These are phyloP conservation scores for Calonectria montana DNA, from an alignment of 2,329 filamentous ascomycete genomes.

Conservation along the genomic window DNA sequence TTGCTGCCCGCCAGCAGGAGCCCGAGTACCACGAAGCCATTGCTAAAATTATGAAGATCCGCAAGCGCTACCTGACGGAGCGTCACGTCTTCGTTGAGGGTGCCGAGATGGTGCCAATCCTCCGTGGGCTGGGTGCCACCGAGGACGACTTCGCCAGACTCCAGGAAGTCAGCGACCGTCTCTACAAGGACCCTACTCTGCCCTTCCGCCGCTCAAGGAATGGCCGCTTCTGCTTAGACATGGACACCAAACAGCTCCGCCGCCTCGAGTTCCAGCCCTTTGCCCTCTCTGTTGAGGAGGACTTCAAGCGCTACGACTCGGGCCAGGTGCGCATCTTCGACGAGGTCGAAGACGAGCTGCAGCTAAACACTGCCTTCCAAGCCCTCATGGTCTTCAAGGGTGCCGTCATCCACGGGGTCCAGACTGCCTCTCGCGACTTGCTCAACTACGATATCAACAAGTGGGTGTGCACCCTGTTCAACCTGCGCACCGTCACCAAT, in stretches of 20 bases:
- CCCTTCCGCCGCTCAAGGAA: conserved; percentile 38
- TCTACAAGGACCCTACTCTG: conserved; percentile 40
- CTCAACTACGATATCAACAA: conserved; percentile 41
- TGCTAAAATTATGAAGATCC: conserved; percentile 35
- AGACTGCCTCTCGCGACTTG: conserved; percentile 27
- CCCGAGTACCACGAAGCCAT: conserved; percentile 37
- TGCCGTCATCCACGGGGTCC: conserved; percentile 38
- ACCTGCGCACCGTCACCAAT: conserved; percentile 40
- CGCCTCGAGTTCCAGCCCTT: conserved; percentile 44
- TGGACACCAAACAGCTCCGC: conserved; percentile 34
- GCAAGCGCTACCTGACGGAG: conserved; percentile 31
- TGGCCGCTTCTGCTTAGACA: conserved; percentile 41
- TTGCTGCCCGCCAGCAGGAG: conserved; percentile 12
- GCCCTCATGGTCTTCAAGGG: conserved; percentile 46
- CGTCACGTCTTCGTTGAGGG: conserved; percentile 39
- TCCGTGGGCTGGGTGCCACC: conserved; percentile 36
- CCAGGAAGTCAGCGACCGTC: conserved; percentile 35
- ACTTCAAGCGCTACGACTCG: conserved; percentile 45
- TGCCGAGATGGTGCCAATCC: conserved; percentile 38
- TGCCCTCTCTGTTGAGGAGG: conserved; percentile 39
- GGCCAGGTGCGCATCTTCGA: conserved; percentile 40
- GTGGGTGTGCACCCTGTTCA: conserved; percentile 43
- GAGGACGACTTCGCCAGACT: conserved; percentile 39
- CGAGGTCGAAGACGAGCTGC: conserved; percentile 40
- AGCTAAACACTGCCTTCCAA: conserved; percentile 45